Base-by-base conservation (phyloP, 805 yeast species). In the Myxozyma sirexii region DNA sequence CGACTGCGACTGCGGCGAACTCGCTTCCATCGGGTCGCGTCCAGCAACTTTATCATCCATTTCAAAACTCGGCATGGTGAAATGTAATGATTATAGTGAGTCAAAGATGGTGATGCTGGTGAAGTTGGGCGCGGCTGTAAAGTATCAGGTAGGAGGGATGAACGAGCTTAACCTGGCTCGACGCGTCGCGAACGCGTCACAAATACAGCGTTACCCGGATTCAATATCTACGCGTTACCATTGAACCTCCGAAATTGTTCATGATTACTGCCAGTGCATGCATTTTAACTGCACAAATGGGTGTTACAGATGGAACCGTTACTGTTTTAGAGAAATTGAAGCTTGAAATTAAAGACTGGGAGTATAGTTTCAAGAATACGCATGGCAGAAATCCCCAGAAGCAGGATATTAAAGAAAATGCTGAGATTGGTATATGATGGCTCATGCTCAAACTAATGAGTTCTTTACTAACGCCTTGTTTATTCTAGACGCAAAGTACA, bases 341-440 rank as follows among this genome's bases (percentile, higher is more conserved):
- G 62, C 63, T 71, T 6, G 79, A 78, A 57, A 74, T 84, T 55
- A 84, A 84, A 65, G 69, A 69, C 8, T 84, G 88, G 87, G 88
- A 84, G 62, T 76, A 79, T 45, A 64, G 66, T 1, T 84, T 82
- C 65, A 67, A 70, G 17, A 64, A 67, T 15, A 61, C 69, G 21
- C 63, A 76, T 43, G 79, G 80, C 1, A 70, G 82, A n/a, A 71
- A 71, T 17, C 87, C 88, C 0, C 67, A 74, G 0, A 76, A 75
- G 29, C 74, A 74, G 12, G 87, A 83, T 65, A 78, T 84, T 51
- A 79, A 77, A 64, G 67, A 69, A 6, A 69, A 76, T 47, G 70
- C 74, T 0, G 74, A 69, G 1, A 73, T 82, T 1, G 69, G 70
- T 57, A 63, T 67, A 63, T 33, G 12, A 13, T 24, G 17, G 33